Base-by-base conservation (phyloP, 78 protist genomes). In the Polysphondylium violaceum region DNA sequence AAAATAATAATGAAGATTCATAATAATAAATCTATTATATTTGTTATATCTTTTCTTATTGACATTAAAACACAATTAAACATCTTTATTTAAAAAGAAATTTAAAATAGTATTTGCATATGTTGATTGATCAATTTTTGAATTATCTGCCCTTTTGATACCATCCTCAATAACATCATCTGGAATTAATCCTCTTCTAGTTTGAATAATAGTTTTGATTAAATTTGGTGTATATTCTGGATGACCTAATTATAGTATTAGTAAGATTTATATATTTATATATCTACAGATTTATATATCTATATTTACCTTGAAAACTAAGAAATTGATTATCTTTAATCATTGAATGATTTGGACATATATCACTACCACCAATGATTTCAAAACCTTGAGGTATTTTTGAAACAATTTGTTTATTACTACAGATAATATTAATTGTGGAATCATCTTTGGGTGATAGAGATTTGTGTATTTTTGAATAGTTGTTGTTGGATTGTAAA, bases 141-240 rank as follows among this genome's bases (percentile, higher is more conserved):
- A 83, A 1, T 55, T 29, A 59, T 83, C 53, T 1, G 91, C 91
- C 23, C 77, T 67, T 27, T 58, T 58, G 5, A 83, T 9, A 69
- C 91, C 91, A 67, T 67, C 91, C 1, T 25, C 91, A 31, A 83
- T 83, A 19, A 69, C 38, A 17, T 69, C 79, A 43, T 83, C 91
- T 12, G 91, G 91, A 1, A 83, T 83, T 8, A 83, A 33, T 31
- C 91, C 91, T 69, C 63, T 83, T 83, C 91, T 83, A 21, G 47
- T 3, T 17, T 2, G 0, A 1, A 83, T n/a, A 29, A 73, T n/a
- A 1, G 43, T 58, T 58, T 83, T 83, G 33, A 83, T 83, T 41
- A 83, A 33, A 29, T 51, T 51, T 41, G 81, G 81, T 56, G 91
- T 83, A 58, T 63, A 83, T 43, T 83, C 91, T 14, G 91, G 91